A percentile compares a stretch with the other conserved stretches of the same genome.
Conservation (phyloP, 83 land plant species). For the Picea mariana region DNA sequence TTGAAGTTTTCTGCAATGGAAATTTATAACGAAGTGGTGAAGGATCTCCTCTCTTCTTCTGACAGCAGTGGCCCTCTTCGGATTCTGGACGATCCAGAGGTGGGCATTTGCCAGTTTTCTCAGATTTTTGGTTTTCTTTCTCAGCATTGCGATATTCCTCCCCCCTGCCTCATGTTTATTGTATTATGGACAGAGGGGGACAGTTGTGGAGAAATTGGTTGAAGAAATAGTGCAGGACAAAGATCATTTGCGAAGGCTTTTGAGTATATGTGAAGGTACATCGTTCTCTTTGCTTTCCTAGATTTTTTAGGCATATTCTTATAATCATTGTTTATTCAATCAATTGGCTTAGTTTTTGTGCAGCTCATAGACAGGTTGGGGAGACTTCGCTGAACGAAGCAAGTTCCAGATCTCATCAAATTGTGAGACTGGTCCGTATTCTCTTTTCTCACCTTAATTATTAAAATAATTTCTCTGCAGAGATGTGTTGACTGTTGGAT, state of each 20-base stretch:
- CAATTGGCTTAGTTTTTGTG: slow-evolving; percentile 9
- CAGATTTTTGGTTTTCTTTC: no score
- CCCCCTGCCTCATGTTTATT: not conserved
- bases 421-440: slow-evolving; percentile 74
- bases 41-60: slow-evolving; percentile 76
- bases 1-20: slow-evolving; percentile 83
- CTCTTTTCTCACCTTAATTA: not conserved
- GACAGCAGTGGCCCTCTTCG: slow-evolving; percentile 46
- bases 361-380: slow-evolving; percentile 96
- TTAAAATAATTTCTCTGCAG: not conserved
- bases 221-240: slow-evolving; percentile 70
- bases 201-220: slow-evolving; percentile 69
- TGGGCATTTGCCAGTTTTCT: slow-evolving; percentile 16
- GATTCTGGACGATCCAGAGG: slow-evolving; percentile 90
- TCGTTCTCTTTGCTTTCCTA: not conserved
- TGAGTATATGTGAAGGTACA: slow-evolving; percentile 77
- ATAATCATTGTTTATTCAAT: not conserved
- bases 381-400: slow-evolving; percentile 87
- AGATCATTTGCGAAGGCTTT: slow-evolving; percentile 60
- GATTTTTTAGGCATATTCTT: not conserved
- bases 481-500: slow-evolving; percentile 10
- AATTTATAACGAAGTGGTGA: slow-evolving; percentile 85
- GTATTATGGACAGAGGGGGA: slow-evolving; percentile 56
- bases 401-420: slow-evolving; percentile 98
- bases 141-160: no score